Evolutionary conservation across 805 yeast genomes (phyloP), one percentile per base, ranked within the genome.

Genomic region (Cyberlindnera suaveolens): DNA sequence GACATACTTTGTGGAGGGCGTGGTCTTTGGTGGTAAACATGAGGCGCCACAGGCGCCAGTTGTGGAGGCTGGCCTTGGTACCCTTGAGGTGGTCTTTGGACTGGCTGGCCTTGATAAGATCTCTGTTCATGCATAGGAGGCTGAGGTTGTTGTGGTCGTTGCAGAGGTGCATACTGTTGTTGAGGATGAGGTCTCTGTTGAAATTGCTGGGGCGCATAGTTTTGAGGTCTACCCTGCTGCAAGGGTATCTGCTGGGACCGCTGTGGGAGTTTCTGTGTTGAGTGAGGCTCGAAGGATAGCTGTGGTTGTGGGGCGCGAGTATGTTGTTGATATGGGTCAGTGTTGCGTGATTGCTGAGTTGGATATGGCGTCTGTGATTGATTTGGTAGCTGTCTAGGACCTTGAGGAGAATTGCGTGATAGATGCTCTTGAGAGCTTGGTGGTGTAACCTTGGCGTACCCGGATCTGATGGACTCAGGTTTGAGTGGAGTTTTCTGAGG

Each of bases 361-460:
- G 31, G 19, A n/a, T 35, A 35, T 20, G 30, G 31, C 8, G 30
- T 31, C 8, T 26, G 38, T 9, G 35, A 23, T 23, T 23, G 27
- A 23, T 23, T 23, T 23, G 49, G 49, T 13, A 44, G 41, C 20
- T 42, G 49, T 36, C 41, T 48, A 14, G 44, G 42, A 17, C 43
- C 47, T 26, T 36, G 40, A 34, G 47, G 47, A 15, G 39, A 41
- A 18, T 41, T 32, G 5, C 39, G 10, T 32, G 49, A 45, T 10
- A 39, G 27, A 20, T 44, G 48, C 31, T 51, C 56, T 33, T 49
- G 53, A 13, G 49, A 34, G n/a, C 41, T 44, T n/a, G 55, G 47
- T 35, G 51, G 52, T 15, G 51, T 40, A 26, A 50, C 46, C 39
- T 41, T 56, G 43, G 52, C 57, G 40, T 48, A 52, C 17, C 46